Percentiles rank a stretch among this genome's conserved stretches.
phyloP scores from a whole-genome alignment of 2,329 filamentous ascomycete species.

The Sphaerulina populicola region DNA sequence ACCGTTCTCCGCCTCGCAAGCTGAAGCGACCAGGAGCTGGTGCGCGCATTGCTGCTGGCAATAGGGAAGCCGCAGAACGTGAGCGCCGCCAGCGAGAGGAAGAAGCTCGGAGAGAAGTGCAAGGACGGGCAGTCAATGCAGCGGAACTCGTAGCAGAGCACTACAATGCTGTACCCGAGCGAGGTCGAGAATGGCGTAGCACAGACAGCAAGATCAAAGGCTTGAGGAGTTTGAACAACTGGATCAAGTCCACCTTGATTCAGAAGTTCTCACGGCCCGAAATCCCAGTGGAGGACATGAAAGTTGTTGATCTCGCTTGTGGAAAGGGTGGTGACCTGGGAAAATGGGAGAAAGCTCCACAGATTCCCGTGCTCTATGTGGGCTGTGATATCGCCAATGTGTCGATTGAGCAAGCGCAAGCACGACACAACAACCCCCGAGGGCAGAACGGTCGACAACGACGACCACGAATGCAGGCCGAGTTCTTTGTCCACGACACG shows the following conservation, averaged over 20 bases:
- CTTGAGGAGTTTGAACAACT: slow-evolving; percentile 91
- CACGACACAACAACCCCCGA: slow-evolving; percentile 56
- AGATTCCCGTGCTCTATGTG: slow-evolving; percentile 84
- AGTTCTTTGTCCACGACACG: slow-evolving; percentile 87
- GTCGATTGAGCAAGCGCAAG: slow-evolving; percentile 80
- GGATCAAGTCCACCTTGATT: slow-evolving; percentile 95
- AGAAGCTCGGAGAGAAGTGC: slow-evolving; percentile 33
- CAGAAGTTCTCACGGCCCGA: slow-evolving; percentile 71
- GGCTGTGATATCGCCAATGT: slow-evolving; percentile 88
- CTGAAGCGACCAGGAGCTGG: slow-evolving; percentile 34
- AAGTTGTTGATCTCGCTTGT: slow-evolving; percentile 89
- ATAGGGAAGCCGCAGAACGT: slow-evolving; percentile 59
- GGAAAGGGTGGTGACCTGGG: slow-evolving; percentile 92
- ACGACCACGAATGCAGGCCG: slow-evolving; percentile 56
- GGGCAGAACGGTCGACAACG: slow-evolving; percentile 29
- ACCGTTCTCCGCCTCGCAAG: slow-evolving; percentile 31
- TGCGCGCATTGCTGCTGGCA: slow-evolving; percentile 55
- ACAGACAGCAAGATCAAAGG: slow-evolving; percentile 94
- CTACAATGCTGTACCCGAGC: slow-evolving; percentile 92
- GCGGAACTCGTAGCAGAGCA: slow-evolving; percentile 78
- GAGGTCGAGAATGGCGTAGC: slow-evolving; percentile 87
- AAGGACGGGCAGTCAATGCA: slow-evolving; percentile 11
- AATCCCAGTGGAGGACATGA: slow-evolving; percentile 47
- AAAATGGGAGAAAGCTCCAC: slow-evolving; percentile 94
- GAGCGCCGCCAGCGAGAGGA: slow-evolving; percentile 36